Conservation (phyloP, 106 monocot genomes). For the Acorus calamus region DNA sequence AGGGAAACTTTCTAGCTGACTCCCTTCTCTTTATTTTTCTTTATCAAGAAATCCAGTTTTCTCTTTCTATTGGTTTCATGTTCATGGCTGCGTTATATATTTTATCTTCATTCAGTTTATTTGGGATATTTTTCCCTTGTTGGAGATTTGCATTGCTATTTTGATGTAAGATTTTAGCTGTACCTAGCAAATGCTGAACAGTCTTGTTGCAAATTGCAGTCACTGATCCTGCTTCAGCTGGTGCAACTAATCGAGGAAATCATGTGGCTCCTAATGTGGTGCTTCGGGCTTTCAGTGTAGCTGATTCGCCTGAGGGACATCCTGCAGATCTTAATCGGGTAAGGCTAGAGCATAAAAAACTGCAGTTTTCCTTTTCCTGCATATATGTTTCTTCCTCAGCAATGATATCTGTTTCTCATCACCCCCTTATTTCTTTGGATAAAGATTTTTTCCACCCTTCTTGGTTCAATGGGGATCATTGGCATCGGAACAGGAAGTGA, state of each 20-base stretch:
- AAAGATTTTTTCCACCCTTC: slow-evolving; percentile 58
- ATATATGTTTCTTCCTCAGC: no score
- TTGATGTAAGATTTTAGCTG: not conserved
- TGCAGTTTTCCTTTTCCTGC: not conserved
- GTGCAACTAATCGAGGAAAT: slow-evolving; percentile 14
- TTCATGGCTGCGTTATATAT: no score
- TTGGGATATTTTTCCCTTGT: not conserved
- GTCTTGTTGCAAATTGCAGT: slow-evolving; percentile 1
- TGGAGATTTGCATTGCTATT: not conserved
- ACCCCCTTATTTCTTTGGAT: slow-evolving; percentile 2
- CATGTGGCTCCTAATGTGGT: slow-evolving; percentile 34
- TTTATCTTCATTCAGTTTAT: no score
- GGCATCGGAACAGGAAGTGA: slow-evolving; percentile 20
- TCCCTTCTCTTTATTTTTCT: no score
- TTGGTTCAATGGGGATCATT: slow-evolving; percentile 39
- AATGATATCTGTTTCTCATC: not conserved
- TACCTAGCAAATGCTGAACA: slow-evolving; percentile 5
- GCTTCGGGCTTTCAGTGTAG: slow-evolving; percentile 65
- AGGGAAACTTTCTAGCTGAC: no score
- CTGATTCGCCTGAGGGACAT: slow-evolving; percentile 37
- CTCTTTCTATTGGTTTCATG: no score
- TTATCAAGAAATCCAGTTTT: no score
- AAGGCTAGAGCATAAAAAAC: not conserved
- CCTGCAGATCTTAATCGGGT: slow-evolving; percentile 48
- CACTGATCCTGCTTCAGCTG: slow-evolving; percentile 23